Conservation (phyloP, 805 yeast species). For the Candida takata region DNA sequence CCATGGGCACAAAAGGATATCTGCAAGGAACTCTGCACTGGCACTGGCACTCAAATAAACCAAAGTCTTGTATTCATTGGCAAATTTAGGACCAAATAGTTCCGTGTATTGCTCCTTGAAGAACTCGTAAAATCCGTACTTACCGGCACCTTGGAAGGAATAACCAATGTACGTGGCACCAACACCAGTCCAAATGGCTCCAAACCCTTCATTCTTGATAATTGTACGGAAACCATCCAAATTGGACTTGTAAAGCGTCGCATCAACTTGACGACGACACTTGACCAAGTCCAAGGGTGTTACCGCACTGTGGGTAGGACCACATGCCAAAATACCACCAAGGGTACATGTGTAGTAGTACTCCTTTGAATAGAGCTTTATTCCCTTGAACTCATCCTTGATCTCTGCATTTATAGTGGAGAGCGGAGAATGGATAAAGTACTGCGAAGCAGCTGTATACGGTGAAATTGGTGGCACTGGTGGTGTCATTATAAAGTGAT, state of each 20-base stretch:
- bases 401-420: conserved; percentile 7
- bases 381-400: conserved; percentile 14
- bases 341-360: conserved; percentile 52
- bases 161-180: conserved; percentile 93
- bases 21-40: conserved; percentile 91
- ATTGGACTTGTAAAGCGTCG: conserved; percentile 66
- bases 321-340: conserved; percentile 79
- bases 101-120: conserved; percentile 77
- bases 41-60: conserved; percentile 84
- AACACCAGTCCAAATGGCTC: conserved; percentile 77
- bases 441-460: not conserved
- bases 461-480: conserved; percentile 1
- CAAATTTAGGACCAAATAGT: conserved; percentile 54
- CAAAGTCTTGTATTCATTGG: conserved; percentile 60
- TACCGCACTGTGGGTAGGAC: conserved; percentile 91
- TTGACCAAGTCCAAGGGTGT: conserved; percentile 92
- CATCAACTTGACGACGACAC: conserved; percentile 85
- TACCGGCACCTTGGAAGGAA: conserved; percentile 95
- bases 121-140: conserved; percentile 90
- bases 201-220: conserved; percentile 62
- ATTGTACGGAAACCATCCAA: conserved; percentile 77
- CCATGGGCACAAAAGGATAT: conserved; percentile 82
- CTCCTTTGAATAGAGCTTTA: conserved; percentile 26
- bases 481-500: not conserved
- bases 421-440: conserved; percentile 11